phyloP scores from a whole-genome alignment of 208 protist species.

The Herpetomonas samuelpessoai region DNA sequence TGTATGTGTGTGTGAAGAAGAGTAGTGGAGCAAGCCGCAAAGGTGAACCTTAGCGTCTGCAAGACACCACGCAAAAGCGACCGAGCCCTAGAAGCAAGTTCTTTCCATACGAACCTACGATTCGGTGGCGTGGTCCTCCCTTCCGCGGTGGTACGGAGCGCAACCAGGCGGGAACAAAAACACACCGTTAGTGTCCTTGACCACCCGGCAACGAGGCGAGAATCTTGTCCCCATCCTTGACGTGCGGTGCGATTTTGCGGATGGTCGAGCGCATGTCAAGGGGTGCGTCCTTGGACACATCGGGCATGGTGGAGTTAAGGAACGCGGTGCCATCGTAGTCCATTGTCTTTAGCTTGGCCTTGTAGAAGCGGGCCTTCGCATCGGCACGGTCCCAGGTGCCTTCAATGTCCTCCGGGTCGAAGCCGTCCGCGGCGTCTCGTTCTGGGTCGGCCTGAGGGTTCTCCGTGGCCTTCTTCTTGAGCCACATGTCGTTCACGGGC shows the following conservation, averaged over 20 bases:
- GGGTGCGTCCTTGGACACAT: slow-evolving; percentile 68
- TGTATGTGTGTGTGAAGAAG: no score
- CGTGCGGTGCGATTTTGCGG: slow-evolving; percentile 73
- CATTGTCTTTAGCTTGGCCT: slow-evolving; percentile 83
- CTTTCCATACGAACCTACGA: no score
- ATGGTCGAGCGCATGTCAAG: slow-evolving; percentile 84
- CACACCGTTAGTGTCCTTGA: neutral
- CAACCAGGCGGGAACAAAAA: no score
- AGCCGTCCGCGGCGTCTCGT: slow-evolving; percentile 55
- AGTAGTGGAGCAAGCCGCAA: no score
- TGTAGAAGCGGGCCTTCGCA: slow-evolving; percentile 83
- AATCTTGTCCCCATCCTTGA: slow-evolving; percentile 86
- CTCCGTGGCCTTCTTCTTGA: slow-evolving; percentile 63
- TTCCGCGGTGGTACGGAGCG: no score
- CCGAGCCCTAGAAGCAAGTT: no score
- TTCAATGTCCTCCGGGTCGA: slow-evolving; percentile 71
- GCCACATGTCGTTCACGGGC: slow-evolving; percentile 76
- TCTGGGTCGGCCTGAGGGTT: slow-evolving; percentile 32
- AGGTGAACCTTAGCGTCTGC: no score
- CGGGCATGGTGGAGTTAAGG: slow-evolving; percentile 54
- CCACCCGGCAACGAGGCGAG: slow-evolving; percentile 41
- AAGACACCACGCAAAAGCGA: no score
- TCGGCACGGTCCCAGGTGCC: slow-evolving; percentile 81
- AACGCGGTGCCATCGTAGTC: slow-evolving; percentile 85
- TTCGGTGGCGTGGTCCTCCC: no score